phyloP scores from a whole-genome alignment of 2,329 filamentous ascomycete genomes.

The Hypoxylon sp. region DNA sequence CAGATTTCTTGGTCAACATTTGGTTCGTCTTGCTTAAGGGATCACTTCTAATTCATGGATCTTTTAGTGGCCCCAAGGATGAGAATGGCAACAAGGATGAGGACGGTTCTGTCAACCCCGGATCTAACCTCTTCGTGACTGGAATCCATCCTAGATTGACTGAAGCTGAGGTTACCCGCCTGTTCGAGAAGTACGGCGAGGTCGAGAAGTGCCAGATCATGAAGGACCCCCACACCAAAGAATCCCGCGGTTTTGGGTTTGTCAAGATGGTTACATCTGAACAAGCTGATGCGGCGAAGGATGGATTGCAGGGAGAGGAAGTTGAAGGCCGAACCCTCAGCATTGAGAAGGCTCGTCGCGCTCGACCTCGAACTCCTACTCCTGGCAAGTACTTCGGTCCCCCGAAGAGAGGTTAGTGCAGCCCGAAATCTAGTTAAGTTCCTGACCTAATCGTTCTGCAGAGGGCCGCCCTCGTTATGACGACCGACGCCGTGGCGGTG shows the following conservation, averaged over 20 bases:
- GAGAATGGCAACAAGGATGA: conserved; percentile 72
- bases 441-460: conserved; percentile 47
- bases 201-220: conserved; percentile 99
- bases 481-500: conserved; percentile 59
- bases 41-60: conserved; percentile 36
- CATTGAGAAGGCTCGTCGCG: conserved; percentile 98
- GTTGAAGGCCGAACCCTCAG: conserved; percentile 96
- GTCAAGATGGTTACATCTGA: conserved; percentile 98
- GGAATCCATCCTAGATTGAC: conserved; percentile 94
- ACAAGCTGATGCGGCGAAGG: conserved; percentile 96
- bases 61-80: conserved; percentile 65
- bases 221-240: conserved; percentile 97
- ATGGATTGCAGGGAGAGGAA: conserved; percentile 93
- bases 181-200: conserved; percentile 99
- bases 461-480: conserved; percentile 62
- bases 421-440: conserved; percentile 2
- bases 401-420: conserved; percentile 89
- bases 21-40: not conserved
- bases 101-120: conserved; percentile 88
- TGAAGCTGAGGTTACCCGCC: conserved; percentile 90
- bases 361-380: conserved; percentile 93
- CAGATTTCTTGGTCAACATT: not conserved
- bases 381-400: conserved; percentile 99
- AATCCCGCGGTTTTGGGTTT: conserved; percentile 98
- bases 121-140: conserved; percentile 98